Evolutionary conservation across 1,284 basidiomycete species (phyloP), one percentile per base, ranked within the genome.

Genomic region (Laetiporus sulphureus): DNA sequence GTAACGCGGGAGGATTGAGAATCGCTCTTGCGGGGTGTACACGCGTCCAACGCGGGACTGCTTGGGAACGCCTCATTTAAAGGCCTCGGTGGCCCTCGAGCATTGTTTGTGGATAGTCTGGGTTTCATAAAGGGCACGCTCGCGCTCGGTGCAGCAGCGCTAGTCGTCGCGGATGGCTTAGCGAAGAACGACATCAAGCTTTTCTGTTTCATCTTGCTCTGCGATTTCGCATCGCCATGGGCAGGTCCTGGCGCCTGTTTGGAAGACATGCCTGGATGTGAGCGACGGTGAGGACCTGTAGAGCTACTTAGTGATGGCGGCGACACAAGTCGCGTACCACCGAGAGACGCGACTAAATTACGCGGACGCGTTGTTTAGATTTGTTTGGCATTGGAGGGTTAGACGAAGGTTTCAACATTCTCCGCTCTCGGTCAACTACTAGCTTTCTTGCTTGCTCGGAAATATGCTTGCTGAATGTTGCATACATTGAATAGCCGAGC

Each of bases 121-220:
- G 34, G n/a, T 18, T 33, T 44, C 15, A 41, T 15, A 13, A 25
- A 15, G 22, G 43, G 45, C 30, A 42, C 45, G 5, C 56, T 57
- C 50, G 56, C 56, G 45, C 56, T 62, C 22, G 50, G 42, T 49
- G 38, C 51, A 58, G 37, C 47, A 21, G 53, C 42, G 22, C 58
- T 57, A 13, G 52, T 32, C 18, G 52, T 40, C 2, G 54, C 51
- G 24, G 49, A 30, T n/a, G 60, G 40, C 42, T 82, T 84, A 0
- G 64, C 64, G 51, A 87, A 83, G 62, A 76, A 87, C 7, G 78
- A 74, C 61, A 79, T 79, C 5, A 87, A 68, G 52, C 79, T 85
- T 56, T 85, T 87, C 58, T 87, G 83, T 52, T 82, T 87, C 61
- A 77, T 61, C 27, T 68, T 64, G 19, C 75, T 74, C 0, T 41